Base-by-base conservation (phyloP, 164 flowering plant genomes). In the Magnolia changhungtana region DNA sequence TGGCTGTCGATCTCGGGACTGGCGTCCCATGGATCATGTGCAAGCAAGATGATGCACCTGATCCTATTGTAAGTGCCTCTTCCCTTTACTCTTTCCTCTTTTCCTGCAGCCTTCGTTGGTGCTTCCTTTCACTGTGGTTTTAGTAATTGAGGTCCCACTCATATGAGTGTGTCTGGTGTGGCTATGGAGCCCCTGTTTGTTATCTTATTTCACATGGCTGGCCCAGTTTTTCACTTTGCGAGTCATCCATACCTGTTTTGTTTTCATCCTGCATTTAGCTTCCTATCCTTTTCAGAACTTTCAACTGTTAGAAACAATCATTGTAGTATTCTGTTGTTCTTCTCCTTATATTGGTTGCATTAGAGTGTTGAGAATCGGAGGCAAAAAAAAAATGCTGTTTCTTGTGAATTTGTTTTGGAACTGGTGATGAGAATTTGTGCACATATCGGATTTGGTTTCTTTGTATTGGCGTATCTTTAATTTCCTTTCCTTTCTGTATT, bases 21-120 rank as follows among this genome's bases (percentile, higher is more conserved):
- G 98, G 98, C 16, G 98, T 95, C 63, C 98, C 98, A 50, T 95
- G 98, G 98, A 78, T 95, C 74, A 95, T 95, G 98, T 95, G 97
- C 88, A 95, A 92, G 78, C 95, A 95, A 87, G 95, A 92, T 63
- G 92, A 91, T 80, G 97, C 95, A 50, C 98, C 98, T 59, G 97
- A 89, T 83, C 95, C 95, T 21, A 78, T 89, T 76, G 95, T 91
- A 73, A 72, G 87, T 45, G 19, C 64, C 37, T 64, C 59, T 73
- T 63, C 67, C 50, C 20, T 64, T 65, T n/a, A 68, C 49, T 18
- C 50, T 27, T 19, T 68, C 14, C 31, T 31, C 50, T 68, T 31
- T 68, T 29, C 50, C 71, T 68, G 71, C 31, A 27, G 50, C 50
- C 71, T 7, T 13, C 16, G n/a, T 7, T 50, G 63, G 74, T 49